Evolutionary conservation across 2,329 filamentous ascomycete species (phyloP), one percentile per base, ranked within the genome.

Genomic region (Colletotrichum musicola): DNA sequence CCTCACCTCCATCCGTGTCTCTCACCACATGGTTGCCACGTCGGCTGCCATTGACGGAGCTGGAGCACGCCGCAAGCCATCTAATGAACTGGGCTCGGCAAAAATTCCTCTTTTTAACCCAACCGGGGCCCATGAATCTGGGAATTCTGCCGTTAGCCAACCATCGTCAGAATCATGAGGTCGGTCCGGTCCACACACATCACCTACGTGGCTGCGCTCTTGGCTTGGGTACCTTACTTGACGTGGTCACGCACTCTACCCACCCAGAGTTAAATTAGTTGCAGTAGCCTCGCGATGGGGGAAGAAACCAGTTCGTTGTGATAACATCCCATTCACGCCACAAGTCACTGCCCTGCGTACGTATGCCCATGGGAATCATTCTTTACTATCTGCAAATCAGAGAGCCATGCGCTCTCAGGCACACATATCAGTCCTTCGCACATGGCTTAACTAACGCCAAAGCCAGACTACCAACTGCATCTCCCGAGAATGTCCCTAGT

Each of bases 361-460:
- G 30, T 35, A 35, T 6, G n/a, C 38, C 59, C 42, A 30, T 47
- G 49, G 38, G 9, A 65, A 30, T 58, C 64, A 27, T 60, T 60
- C 62, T 54, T 60, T 56, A 27, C 65, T 55, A 60, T 60, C 62
- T 68, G 61, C 27, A 60, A 47, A 60, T 57, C 42, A 9, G 42
- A 50, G 47, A 60, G 50, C 62, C 30, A 27, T 6, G 55, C 56
- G 20, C 56, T 56, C 66, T 55, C 40, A 51, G 25, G 51, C 56
- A 53, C 30, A 38, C 25, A 61, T 46, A n/a, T 20, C 35, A 51
- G 62, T 58, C 18, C 49, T 66, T 61, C 22, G 3, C 64, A 60
- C 55, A 68, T 55, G 42, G 62, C 55, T 66, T 38, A 61, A 50
- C 50, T 56, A 65, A 65, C 44, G 44, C 50, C 42, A 51, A 60